phyloP scores from a whole-genome alignment of 768 basidiomycete species.

The Pleurotus pulmonarius region DNA sequence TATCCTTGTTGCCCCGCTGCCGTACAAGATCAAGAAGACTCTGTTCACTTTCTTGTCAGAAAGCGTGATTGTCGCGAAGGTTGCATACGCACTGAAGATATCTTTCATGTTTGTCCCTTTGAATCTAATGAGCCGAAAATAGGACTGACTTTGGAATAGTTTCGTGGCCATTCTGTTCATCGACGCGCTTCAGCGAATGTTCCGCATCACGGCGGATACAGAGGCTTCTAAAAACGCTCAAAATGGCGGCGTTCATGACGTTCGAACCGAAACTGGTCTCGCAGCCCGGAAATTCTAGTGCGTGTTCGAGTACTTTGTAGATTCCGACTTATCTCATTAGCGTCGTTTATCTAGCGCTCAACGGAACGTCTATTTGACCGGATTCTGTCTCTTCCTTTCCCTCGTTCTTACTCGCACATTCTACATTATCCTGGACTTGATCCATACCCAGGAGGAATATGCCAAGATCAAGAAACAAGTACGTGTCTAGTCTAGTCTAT shows the following conservation, averaged over 20 bases:
- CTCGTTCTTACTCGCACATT: constrained; percentile 92
- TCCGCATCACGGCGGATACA: constrained; percentile 68
- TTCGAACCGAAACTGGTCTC: constrained; percentile 81
- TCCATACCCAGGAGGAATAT: constrained; percentile 86
- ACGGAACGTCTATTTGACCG: constrained; percentile 89
- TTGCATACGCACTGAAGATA: constrained; percentile 91
- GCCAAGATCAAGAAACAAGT: constrained; percentile 72
- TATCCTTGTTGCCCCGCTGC: constrained; percentile 80
- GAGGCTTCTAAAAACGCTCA: constrained; percentile 61
- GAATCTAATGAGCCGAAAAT: neutral
- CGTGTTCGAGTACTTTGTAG: constrained; percentile 19
- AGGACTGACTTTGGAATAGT: constrained; percentile 26
- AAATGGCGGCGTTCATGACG: constrained; percentile 45
- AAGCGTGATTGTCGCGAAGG: constrained; percentile 69
- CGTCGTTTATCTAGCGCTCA: constrained; percentile 56
- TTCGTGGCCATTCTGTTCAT: constrained; percentile 86
- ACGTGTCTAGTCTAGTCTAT: constrained; percentile 8
- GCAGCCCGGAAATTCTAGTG: constrained; percentile 94
- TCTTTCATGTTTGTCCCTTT: constrained; percentile 74
- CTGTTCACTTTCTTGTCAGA: constrained; percentile 73
- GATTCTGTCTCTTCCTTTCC: constrained; percentile 93
- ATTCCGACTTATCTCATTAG: neutral
- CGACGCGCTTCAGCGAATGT: constrained; percentile 93
- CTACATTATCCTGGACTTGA: constrained; percentile 87
- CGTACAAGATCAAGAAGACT: constrained; percentile 64